Base-by-base conservation (phyloP, 306 rosid genomes). In the Prunus kanzakura region DNA sequence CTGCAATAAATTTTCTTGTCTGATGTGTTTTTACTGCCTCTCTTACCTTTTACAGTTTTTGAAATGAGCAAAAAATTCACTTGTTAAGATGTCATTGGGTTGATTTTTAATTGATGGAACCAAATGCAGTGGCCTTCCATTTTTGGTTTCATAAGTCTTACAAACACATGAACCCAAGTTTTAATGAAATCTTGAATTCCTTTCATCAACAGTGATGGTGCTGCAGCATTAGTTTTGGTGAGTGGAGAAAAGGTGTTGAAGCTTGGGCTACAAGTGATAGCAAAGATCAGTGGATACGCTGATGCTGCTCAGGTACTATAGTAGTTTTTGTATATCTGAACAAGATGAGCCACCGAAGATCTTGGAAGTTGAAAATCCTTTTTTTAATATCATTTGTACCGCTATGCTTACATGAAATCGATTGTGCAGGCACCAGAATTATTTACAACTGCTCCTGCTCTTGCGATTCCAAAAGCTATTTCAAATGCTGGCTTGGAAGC, bases 391-490 rank as follows among this genome's bases (percentile, higher is more conserved):
- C 18, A 50, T 69, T 61, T 45, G 57, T 9, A 27, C 50, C 8
- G 7, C 13, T 19, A 19, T 69, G 73, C 82, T 86, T 14, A 82
- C 49, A 49, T 35, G 79, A 45, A 74, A 47, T 74, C 69, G 67
- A 82, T 20, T 80, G 64, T 83, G 46, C 89, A 95, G 99, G 99
- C 88, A 54, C 98, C 99, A 49, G 99, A 96, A 80, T 83, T 96
- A 75, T 96, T 96, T 69, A 96, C 99, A 69, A 96, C 99, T 30
- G 91, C 99, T 84, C 99, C 99, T 4, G 87, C 99, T 61, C 90
- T 96, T 64, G 99, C 99, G 67, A 89, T 96, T 80, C 99, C 99
- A 41, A 96, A 92, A 89, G 98, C 99, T 66, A 81, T 96, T 76
- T 81, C 91, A 78, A 77, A 87, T 70, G 94, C 99, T 51, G 91